phyloP scores from a whole-genome alignment of 2,329 filamentous ascomycete species.

The Pseudocercospora vitis region DNA sequence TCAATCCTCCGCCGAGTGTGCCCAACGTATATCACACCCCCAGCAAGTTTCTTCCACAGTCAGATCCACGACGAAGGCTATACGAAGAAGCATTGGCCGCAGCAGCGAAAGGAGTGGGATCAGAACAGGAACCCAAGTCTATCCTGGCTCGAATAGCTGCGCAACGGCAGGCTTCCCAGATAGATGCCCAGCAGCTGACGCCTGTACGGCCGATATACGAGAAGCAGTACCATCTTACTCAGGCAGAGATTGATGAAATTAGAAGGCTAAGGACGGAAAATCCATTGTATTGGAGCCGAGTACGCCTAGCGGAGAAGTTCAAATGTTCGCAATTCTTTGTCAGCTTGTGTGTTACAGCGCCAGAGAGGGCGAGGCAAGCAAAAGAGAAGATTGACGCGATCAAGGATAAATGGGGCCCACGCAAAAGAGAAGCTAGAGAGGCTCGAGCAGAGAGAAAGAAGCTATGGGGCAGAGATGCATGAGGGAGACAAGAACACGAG shows the following conservation, averaged over 20 bases:
- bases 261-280: constrained; percentile 55
- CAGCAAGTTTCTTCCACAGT: constrained; percentile 61
- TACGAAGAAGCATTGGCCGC: constrained; percentile 22
- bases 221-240: constrained; percentile 63
- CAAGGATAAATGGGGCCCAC: constrained; percentile 61
- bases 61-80: constrained; percentile 51
- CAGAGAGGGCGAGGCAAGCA: constrained; percentile 43
- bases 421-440: constrained; percentile 60
- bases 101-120: constrained; percentile 24
- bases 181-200: constrained; percentile 43
- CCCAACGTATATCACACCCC: constrained; percentile 66
- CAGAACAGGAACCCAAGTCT: constrained; percentile 16
- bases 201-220: constrained; percentile 53
- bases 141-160: constrained; percentile 28
- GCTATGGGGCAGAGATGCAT: constrained; percentile 61
- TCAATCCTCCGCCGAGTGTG: constrained; percentile 65
- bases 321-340: constrained; percentile 64
- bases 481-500: constrained; percentile 25
- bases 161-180: constrained; percentile 22
- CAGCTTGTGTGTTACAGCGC: constrained; percentile 58
- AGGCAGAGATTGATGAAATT: constrained; percentile 60
- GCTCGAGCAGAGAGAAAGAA: constrained; percentile 61
- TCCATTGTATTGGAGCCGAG: constrained; percentile 60
- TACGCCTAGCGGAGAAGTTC: constrained; percentile 61
- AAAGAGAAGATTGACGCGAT: constrained; percentile 52